Evolutionary conservation across 2,329 filamentous ascomycete genomes (phyloP).

Genomic region (Aspergillus jensenii): DNA sequence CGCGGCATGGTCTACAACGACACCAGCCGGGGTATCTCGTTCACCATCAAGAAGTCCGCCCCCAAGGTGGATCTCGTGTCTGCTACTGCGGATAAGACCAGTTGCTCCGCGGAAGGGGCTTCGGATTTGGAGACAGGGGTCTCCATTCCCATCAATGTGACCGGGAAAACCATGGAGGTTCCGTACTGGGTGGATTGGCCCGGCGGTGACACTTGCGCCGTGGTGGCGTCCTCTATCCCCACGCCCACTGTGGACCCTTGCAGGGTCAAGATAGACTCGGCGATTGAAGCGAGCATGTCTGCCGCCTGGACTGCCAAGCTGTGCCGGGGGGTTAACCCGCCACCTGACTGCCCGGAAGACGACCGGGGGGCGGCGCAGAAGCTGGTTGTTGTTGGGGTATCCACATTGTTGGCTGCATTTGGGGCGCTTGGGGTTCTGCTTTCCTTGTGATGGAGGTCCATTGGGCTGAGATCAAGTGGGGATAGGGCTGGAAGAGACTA

Average conservation of each 20-base stretch:
- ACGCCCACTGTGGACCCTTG: slow-evolving; percentile 1
- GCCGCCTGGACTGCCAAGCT: background rate
- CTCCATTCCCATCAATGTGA: slow-evolving; percentile 12
- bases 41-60: slow-evolving; percentile 9
- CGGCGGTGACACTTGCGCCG: slow-evolving; percentile 1
- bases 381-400: background rate
- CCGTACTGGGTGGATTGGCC: background rate
- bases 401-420: background rate
- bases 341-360: slow-evolving; percentile 1
- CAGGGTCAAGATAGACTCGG: background rate
- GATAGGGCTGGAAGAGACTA: too few species aligned
- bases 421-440: too few species aligned
- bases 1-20: background rate
- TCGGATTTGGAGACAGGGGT: slow-evolving; percentile 7
- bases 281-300: slow-evolving; percentile 3
- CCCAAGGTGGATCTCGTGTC: slow-evolving; percentile 15
- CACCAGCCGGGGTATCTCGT: background rate
- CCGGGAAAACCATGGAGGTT: background rate
- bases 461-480: too few species aligned
- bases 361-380: background rate
- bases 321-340: background rate
- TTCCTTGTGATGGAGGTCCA: too few species aligned
- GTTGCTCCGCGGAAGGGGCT: background rate
- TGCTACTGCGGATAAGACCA: slow-evolving; percentile 1
- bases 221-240: background rate